These are phyloP conservation scores for Bauhinia variegata DNA, from an alignment of 306 rosid species.

Conservation along the genomic window DNA sequence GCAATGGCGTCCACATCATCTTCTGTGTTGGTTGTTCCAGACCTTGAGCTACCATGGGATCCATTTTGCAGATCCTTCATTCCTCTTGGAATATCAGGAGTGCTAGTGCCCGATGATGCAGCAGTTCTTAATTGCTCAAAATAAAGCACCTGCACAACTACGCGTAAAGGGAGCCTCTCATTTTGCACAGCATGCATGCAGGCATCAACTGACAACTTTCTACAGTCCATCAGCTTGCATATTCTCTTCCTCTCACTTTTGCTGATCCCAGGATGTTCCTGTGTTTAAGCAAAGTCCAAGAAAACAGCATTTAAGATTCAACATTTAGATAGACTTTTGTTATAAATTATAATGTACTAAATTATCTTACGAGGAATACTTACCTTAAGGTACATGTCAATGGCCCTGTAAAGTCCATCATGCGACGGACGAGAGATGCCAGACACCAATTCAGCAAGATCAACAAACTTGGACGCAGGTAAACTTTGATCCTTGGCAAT, in stretches of 20 bases:
- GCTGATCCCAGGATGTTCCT: slow-evolving; percentile 86
- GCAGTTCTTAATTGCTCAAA: slow-evolving; percentile 88
- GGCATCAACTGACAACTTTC: slow-evolving; percentile 83
- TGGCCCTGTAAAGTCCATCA: slow-evolving; percentile 87
- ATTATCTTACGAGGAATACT: slow-evolving; percentile 17
- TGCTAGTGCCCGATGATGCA: slow-evolving; percentile 84
- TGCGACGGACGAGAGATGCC: slow-evolving; percentile 74
- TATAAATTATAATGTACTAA: no score
- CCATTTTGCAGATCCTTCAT: slow-evolving; percentile 66
- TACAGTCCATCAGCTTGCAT: slow-evolving; percentile 96
- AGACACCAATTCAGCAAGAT: slow-evolving; percentile 78
- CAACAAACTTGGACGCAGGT: slow-evolving; percentile 64
- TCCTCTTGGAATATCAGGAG: slow-evolving; percentile 85
- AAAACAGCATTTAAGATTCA: no score
- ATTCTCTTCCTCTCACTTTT: slow-evolving; percentile 86
- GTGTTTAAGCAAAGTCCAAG: slow-evolving; percentile 28
- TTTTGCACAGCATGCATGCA: slow-evolving; percentile 94
- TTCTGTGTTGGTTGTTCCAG: slow-evolving; percentile 79
- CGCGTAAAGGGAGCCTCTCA: slow-evolving; percentile 92
- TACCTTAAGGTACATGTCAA: slow-evolving; percentile 97
- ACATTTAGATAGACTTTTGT: no score
- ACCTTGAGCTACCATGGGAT: slow-evolving; percentile 85
- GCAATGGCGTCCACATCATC: slow-evolving; percentile 76
- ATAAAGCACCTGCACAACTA: slow-evolving; percentile 90
- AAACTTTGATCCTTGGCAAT: slow-evolving; percentile 79